phyloP scores from a whole-genome alignment of 2,329 filamentous ascomycete species.

The Cladophialophora immunda region DNA sequence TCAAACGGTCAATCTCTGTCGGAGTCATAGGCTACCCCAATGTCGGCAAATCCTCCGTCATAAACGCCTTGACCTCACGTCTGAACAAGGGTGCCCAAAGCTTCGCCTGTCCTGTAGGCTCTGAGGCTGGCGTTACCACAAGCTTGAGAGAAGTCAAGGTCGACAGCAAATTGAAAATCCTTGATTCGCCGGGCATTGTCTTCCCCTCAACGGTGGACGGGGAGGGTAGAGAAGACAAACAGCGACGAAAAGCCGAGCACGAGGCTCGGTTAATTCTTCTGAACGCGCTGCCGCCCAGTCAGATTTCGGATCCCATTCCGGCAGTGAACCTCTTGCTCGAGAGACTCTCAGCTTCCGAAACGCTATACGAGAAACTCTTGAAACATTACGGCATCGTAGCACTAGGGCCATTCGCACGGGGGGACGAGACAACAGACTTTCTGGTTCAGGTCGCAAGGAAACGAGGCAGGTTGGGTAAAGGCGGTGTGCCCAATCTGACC shows the following conservation, averaged over 20 bases:
- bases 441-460: slow-evolving; percentile 94
- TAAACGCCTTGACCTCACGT: slow-evolving; percentile 86
- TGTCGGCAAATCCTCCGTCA: slow-evolving; percentile 94
- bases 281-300: slow-evolving; percentile 91
- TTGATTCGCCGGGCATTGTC: slow-evolving; percentile 94
- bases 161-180: slow-evolving; percentile 90
- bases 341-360: slow-evolving; percentile 75
- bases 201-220: slow-evolving; percentile 73
- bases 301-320: slow-evolving; percentile 90
- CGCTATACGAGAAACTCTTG: slow-evolving; percentile 80
- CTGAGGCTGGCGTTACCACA: slow-evolving; percentile 92
- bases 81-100: slow-evolving; percentile 68
- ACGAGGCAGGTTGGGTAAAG: slow-evolving; percentile 84
- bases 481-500: slow-evolving; percentile 87
- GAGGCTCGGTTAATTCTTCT: slow-evolving; percentile 83
- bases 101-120: slow-evolving; percentile 83
- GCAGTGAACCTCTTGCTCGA: slow-evolving; percentile 86
- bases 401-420: slow-evolving; percentile 70
- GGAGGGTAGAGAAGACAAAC: slow-evolving; percentile 52
- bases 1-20: slow-evolving; percentile 89
- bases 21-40: slow-evolving; percentile 96
- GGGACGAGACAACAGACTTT: slow-evolving; percentile 87
- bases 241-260: slow-evolving; percentile 75
- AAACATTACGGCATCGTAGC: slow-evolving; percentile 85
- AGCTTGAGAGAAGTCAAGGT: slow-evolving; percentile 89